Conservation (phyloP, 1,284 basidiomycete species). For the Puccinia hordei region DNA sequence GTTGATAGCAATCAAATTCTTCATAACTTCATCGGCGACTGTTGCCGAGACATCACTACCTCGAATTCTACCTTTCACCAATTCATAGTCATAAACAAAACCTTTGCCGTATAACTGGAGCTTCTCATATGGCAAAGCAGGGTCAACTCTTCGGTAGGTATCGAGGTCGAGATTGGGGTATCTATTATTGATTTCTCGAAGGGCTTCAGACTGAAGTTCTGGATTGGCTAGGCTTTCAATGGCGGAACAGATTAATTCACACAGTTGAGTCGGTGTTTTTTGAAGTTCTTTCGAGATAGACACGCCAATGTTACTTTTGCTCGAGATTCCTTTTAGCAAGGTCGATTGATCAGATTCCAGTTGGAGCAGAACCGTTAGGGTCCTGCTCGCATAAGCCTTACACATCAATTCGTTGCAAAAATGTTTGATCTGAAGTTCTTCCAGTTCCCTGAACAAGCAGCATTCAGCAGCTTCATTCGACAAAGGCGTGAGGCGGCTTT, state of each 20-base stretch:
- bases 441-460: slow-evolving; percentile 19
- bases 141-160: slow-evolving; percentile 41
- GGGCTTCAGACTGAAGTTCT: slow-evolving; percentile 42
- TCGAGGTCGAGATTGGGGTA: slow-evolving; percentile 43
- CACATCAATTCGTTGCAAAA: slow-evolving; percentile 48
- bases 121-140: slow-evolving; percentile 42
- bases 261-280: slow-evolving; percentile 34
- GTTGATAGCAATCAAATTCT: slow-evolving; percentile 45
- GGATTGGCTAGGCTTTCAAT: slow-evolving; percentile 45
- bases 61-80: slow-evolving; percentile 29
- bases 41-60: slow-evolving; percentile 33
- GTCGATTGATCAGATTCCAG: slow-evolving; percentile 40
- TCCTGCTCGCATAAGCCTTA: slow-evolving; percentile 38
- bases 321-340: background rate
- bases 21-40: slow-evolving; percentile 45
- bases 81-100: slow-evolving; percentile 50
- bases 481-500: slow-evolving; percentile 16
- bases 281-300: slow-evolving; percentile 34
- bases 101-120: slow-evolving; percentile 39
- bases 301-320: slow-evolving; percentile 9
- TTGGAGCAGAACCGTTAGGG: slow-evolving; percentile 45
- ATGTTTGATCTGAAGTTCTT: slow-evolving; percentile 44
- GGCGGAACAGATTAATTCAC: slow-evolving; percentile 27
- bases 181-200: slow-evolving; percentile 33
- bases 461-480: slow-evolving; percentile 1